Base-by-base conservation (phyloP, 768 basidiomycete species). In the Rhodotorula toruloides region DNA sequence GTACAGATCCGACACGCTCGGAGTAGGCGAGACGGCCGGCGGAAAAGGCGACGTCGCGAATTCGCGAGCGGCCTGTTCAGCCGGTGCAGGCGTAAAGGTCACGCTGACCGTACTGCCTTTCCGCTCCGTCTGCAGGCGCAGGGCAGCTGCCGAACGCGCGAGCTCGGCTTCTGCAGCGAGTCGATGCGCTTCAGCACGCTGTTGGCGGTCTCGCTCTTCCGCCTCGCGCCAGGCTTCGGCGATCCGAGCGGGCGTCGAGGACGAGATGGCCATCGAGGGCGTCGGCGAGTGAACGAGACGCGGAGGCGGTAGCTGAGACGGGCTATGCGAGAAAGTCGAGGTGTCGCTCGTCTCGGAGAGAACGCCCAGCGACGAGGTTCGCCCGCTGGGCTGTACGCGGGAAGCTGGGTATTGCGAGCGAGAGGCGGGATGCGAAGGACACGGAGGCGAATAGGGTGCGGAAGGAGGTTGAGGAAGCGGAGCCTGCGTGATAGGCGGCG, bases 201-300 rank as follows among this genome's bases (percentile, higher is more conserved):
- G 65, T 0, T 42, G 47, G 2, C 49, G 59, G 54, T 67, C 65
- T 14, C 65, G 59, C 42, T 67, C 65, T 16, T 67, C 65, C 12
- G 54, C 65, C 37, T 57, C 65, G 7, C 59, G 39, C 59, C 59
- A 67, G 5, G 65, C 59, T 22, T 67, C 59, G 25, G 65, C 65
- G 40, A 67, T 67, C 9, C 55, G 46, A 4, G 59, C 47, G 9
- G 65, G 65, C 0, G 59, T 57, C 0, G 54, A 29, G 27, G 48
- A 13, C 25, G 58, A 37, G 48, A 58, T 49, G 21, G 36, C 32
- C 37, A 31, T 46, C n/a, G 43, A 11, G 22, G 42, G 19, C 40
- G 57, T 34, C 2, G 21, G 56, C 10, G 11, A 39, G 6, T 19
- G 52, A n/a, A 19, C 52, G 52, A 53, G 53, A 39, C 14, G 53